phyloP scores from a whole-genome alignment of 179 eudicot species.

The Camellia oleifera region DNA sequence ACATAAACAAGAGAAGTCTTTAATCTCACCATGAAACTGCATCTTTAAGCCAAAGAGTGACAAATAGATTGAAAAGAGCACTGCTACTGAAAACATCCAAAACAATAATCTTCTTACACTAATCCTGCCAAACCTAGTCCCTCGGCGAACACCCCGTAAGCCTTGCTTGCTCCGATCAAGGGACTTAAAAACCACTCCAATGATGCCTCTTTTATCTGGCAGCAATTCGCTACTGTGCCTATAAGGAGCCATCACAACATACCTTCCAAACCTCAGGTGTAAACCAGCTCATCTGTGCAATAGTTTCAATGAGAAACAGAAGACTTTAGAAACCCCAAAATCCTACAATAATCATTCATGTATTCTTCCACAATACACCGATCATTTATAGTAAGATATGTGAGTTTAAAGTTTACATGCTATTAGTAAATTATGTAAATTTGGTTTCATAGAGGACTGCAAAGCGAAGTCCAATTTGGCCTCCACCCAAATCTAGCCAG shows the following conservation, averaged over 20 bases:
- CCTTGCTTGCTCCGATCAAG: conserved; percentile 44
- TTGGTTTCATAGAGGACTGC: background rate
- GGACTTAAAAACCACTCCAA: conserved; percentile 35
- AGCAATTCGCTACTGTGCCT: conserved; percentile 36
- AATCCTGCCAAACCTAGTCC: conserved; percentile 47
- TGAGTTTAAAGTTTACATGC: background rate
- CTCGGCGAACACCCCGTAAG: conserved; percentile 45
- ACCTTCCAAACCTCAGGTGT: conserved; percentile 22
- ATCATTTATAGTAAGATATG: background rate
- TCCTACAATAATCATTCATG: background rate
- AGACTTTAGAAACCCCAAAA: background rate
- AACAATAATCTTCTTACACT: conserved; percentile 47
- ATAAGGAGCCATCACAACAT: conserved; percentile 38
- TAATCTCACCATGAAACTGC: conserved; percentile 60
- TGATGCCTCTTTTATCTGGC: conserved; percentile 46
- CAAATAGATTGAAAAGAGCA: conserved; percentile 48
- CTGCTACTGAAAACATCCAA: conserved; percentile 58
- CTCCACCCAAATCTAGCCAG: background rate
- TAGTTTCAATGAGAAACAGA: background rate
- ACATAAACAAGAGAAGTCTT: background rate
- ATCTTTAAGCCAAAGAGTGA: conserved; percentile 58
- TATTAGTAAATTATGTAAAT: background rate
- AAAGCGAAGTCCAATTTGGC: background rate
- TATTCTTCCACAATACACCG: background rate
- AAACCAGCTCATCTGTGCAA: conserved; percentile 48